Evolutionary conservation across 257 asterid genomes (phyloP), one percentile per base, ranked within the genome.

Genomic region (Jacaranda mimosifolia): DNA sequence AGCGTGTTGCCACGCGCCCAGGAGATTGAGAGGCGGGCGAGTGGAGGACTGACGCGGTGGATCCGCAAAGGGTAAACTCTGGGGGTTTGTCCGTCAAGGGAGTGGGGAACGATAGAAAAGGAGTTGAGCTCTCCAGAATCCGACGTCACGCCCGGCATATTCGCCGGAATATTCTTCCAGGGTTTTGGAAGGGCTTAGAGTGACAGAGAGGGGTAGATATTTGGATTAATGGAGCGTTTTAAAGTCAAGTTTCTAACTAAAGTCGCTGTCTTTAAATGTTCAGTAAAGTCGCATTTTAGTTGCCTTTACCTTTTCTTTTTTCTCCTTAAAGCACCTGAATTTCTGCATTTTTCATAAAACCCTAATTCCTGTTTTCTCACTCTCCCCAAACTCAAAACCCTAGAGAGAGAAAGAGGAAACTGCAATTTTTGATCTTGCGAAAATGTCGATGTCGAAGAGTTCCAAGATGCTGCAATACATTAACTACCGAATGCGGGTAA

Each of bases 1-100:
- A 94, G 97, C 64, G 96, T 88, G 91, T 89, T 92, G 3, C 97
- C 97, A 77, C 94, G 97, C 40, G 93, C 93, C 98, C 98, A 94
- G 42, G 88, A 90, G 74, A 94, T 76, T 21, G 96, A 88, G 81
- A 89, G 74, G 82, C 94, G 96, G 17, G 81, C 81, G 77, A 81
- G 65, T 55, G 95, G 91, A 46, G 87, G 83, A 42, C 80, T 68
- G 45, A 78, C 88, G 85, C 96, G 84, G 70, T 82, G 92, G 70
- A 65, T 35, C 63, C 84, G 82, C 53, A 94, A 84, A 60, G 94
- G 91, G 82, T 85, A 92, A 63, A 78, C 75, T 17, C 76, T 74
- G 0, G 92, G 87, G 4, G 32, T 38, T 56, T 83, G 75, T 1
- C 86, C 21, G 14, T 85, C 87, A 17, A 82, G 69, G 6, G 87